Percentiles rank a stretch among this genome's conserved stretches.
phyloP scores from a whole-genome alignment of 352 stramenopile species.

The Peronospora destructor region DNA sequence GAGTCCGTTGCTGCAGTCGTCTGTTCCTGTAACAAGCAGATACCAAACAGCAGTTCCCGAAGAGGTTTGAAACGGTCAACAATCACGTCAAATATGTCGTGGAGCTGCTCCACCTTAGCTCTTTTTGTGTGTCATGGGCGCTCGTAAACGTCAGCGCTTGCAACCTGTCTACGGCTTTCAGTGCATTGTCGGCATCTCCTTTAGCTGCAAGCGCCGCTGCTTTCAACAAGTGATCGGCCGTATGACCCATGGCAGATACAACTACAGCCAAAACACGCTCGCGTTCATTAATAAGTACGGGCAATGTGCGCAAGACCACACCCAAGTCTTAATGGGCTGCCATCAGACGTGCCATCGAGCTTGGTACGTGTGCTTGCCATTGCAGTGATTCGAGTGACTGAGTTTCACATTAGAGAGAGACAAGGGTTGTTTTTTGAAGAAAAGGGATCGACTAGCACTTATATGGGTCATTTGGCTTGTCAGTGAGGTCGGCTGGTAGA shows the following conservation, averaged over 20 bases:
- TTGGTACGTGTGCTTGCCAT: constrained; percentile 70
- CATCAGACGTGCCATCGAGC: constrained; percentile 73
- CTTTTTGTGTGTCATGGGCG: constrained; percentile 56
- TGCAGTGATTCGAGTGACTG: constrained; percentile 44
- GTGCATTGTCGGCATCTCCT: constrained; percentile 40
- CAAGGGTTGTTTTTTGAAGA: constrained; percentile 20
- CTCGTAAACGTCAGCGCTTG: constrained; percentile 55
- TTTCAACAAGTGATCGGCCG: constrained; percentile 68
- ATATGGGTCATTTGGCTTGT: constrained; percentile 38
- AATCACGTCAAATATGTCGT: constrained; percentile 52
- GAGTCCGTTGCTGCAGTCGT: constrained; percentile 55
- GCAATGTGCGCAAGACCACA: constrained; percentile 62
- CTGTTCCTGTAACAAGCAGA: constrained; percentile 70
- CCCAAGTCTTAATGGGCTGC: constrained; percentile 53
- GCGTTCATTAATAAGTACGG: constrained; percentile 46
- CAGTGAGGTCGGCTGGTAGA: constrained; percentile 44
- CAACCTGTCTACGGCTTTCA: constrained; percentile 51
- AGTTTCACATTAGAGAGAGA: constrained; percentile 1
- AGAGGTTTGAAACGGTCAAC: constrained; percentile 63
- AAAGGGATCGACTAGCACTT: constrained; percentile 27
- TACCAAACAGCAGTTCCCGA: constrained; percentile 68
- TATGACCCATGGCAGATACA: constrained; percentile 74
- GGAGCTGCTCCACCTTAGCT: constrained; percentile 26
- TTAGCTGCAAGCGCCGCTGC: constrained; percentile 50
- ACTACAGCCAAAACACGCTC: constrained; percentile 57